These are phyloP conservation scores for Hypomyces rosellus DNA, from an alignment of 2,329 filamentous ascomycete species.

Conservation along the genomic window DNA sequence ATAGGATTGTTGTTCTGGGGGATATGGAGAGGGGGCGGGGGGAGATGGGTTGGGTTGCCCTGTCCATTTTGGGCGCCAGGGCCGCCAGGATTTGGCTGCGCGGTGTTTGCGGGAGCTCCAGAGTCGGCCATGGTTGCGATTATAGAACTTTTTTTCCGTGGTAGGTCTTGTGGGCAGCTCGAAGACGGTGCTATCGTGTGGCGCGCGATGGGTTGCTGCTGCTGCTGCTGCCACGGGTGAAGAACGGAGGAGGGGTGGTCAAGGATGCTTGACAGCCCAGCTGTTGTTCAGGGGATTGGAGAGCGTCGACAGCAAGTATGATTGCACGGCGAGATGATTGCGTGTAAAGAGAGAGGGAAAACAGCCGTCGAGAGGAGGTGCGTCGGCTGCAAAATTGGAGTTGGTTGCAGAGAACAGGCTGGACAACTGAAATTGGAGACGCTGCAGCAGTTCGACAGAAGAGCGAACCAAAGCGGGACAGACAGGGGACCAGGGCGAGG, in stretches of 20 bases:
- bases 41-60: constrained; percentile 69
- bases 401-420: not conserved
- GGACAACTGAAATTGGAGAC: not conserved
- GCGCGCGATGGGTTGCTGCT: constrained; percentile 4
- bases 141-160: not conserved
- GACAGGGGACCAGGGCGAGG: constrained; percentile 14
- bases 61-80: constrained; percentile 68
- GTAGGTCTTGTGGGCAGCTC: too few relatives aligned
- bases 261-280: not conserved
- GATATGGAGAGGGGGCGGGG: constrained; percentile 85
- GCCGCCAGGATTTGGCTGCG: constrained; percentile 60
- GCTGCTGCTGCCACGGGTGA: constrained; percentile 6
- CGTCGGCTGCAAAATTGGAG: not conserved
- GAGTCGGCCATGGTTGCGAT: constrained; percentile 67
- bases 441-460: not conserved
- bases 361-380: not conserved
- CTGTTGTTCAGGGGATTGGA: not conserved
- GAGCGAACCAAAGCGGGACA: constrained; percentile 9
- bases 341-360: not conserved
- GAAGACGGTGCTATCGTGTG: not conserved
- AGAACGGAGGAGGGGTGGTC: constrained; percentile 11
- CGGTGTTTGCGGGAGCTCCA: constrained; percentile 53
- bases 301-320: not conserved
- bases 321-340: not conserved
- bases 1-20: constrained; percentile 95